Base-by-base conservation (phyloP, 345 rosid genomes). In the Lepidium sativum region DNA sequence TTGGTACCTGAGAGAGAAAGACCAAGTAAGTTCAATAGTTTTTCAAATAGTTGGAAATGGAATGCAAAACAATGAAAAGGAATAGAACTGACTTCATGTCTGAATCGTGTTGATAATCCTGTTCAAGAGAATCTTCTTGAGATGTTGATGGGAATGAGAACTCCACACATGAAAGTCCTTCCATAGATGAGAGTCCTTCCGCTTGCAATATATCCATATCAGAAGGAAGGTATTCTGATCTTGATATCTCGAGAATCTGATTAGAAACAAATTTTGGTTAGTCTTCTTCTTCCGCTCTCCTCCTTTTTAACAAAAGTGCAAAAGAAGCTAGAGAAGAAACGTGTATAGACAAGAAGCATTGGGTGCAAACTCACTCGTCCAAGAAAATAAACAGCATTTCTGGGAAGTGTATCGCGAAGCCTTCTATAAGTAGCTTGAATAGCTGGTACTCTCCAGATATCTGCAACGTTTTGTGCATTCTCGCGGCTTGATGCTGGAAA, bases 241-340 rank as follows among this genome's bases (percentile, higher is more conserved):
- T 87, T 34, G 84, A 83, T 69, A 89, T 77, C 80, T 86, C 99
- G 61, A 73, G 81, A 72, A 92, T 90, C 99, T 92, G 80, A 56
- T 9, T 16, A 66, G 40, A 44, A 29, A 73, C 9, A 60, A 37
- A 54, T 23, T 47, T 48, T 8, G 13, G 51, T 48, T 17, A 71
- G 75, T 54, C 25, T 18, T 49, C 23, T 56, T 14, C 15, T 32
- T 66, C 0, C 0, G 10, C 14, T 33, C n/a, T 54, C 0, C 0
- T 10, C 14, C 42, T 27, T 9, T 20, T 63, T 27, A 27, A 38
- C 39, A 39, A 50, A 63, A 37, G 14, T 33, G 32, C 9, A 1
- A 63, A 63, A 51, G 25, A 5, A 31, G 52, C 61, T 58, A 25
- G 14, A 17, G 34, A 20, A 17, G 45, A 39, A 25, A 47, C 21